These are phyloP conservation scores for Canna indica DNA, from an alignment of 176 grass and related monocot species.

Conservation along the genomic window DNA sequence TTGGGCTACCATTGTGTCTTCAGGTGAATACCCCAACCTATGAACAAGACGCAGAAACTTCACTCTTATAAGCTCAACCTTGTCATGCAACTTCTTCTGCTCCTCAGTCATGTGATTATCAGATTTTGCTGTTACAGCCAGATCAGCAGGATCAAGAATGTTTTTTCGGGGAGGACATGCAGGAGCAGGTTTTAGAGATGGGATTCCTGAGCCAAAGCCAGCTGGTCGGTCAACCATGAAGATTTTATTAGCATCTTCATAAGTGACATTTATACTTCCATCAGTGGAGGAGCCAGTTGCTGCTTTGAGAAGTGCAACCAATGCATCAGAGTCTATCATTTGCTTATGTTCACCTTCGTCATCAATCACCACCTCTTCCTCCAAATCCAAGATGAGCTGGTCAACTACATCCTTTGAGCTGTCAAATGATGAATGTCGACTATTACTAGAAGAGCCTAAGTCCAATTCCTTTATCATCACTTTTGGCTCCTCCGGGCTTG, in stretches of 20 bases:
- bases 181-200: slow-evolving; percentile 43
- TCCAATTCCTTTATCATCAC: slow-evolving; percentile 54
- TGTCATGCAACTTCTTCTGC: slow-evolving; percentile 72
- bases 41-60: slow-evolving; percentile 57
- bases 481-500: slow-evolving; percentile 36
- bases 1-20: slow-evolving; percentile 33
- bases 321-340: slow-evolving; percentile 53
- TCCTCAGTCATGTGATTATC: slow-evolving; percentile 62
- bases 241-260: slow-evolving; percentile 50
- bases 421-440: slow-evolving; percentile 28
- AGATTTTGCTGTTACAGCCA: slow-evolving; percentile 36
- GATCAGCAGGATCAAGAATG: slow-evolving; percentile 31
- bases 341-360: slow-evolving; percentile 39
- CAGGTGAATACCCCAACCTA: slow-evolving; percentile 33
- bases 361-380: slow-evolving; percentile 62
- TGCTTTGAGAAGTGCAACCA: slow-evolving; percentile 64
- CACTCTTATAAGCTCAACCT: slow-evolving; percentile 68
- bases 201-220: slow-evolving; percentile 53
- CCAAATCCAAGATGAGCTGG: slow-evolving; percentile 45
- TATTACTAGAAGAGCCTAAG: slow-evolving; percentile 38
- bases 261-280: slow-evolving; percentile 37
- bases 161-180: slow-evolving; percentile 29
- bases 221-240: slow-evolving; percentile 63
- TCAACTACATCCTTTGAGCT: slow-evolving; percentile 41
- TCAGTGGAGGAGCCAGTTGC: slow-evolving; percentile 41